Evolutionary conservation across 331 rosid genomes (phyloP), one percentile per base, ranked within the genome.

Genomic region (Malus hybrid): DNA sequence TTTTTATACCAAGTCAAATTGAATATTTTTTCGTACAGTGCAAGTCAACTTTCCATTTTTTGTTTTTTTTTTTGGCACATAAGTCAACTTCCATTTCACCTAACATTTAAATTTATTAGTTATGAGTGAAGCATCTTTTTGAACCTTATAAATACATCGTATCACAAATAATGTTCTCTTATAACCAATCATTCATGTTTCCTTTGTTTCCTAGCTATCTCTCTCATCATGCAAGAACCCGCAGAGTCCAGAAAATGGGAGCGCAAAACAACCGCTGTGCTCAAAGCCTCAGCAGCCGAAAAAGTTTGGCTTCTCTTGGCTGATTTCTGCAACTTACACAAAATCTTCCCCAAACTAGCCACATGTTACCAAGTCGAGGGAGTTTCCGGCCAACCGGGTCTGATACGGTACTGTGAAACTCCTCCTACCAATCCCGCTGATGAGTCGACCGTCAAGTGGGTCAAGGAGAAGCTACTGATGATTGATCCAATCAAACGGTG

Each of bases 321-420:
- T 33, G 96, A 88, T 78, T 93, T 87, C 82, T 87, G 89, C 86
- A 86, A 77, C 85, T 5, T 90, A 3, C 87, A 90, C 80, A 90
- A 86, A 24, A 82, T 77, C 85, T 11, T 79, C 20, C 87, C 91
- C 18, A 4, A 16, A 6, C 24, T 90, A 1, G 90, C 83, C 53
- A 90, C 85, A 4, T 87, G 86, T 66, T 71, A 72, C 79, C 82
- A 63, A 1, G 68, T 83, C 0, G 93, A 82, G 1, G 87, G 89
- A 1, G 10, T 70, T 64, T 13, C 65, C 6, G 89, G 88, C 5
- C 79, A 82, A 79, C 85, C 89, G 4, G 93, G 97, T 6, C 36
- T 85, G 26, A 73, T 76, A 52, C 88, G 93, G 14, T 83, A 84
- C 78, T 90, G 93, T 58, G 77, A 83, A 8, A 57, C 46, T 52